A percentile compares a stretch with the other conserved stretches of the same genome.
These are phyloP conservation scores for Solanum pennellii DNA, from an alignment of 257 asterid genomes.

Conservation along the genomic window DNA sequence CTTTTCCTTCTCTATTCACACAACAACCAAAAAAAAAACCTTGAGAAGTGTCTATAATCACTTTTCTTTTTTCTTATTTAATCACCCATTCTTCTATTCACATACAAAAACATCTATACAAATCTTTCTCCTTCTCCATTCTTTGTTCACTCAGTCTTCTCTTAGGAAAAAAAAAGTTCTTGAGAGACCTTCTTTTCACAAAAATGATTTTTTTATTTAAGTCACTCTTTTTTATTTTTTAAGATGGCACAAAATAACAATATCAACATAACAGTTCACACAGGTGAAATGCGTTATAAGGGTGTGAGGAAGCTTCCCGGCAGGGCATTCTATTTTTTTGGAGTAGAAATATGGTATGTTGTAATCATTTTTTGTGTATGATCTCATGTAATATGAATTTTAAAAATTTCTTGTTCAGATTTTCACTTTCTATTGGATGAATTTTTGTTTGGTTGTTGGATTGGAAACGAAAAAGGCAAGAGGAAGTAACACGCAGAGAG, in stretches of 20 bases:
- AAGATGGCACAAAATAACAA: too few relatives aligned
- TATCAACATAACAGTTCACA: too few relatives aligned
- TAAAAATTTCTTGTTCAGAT: not conserved
- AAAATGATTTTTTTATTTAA: too few relatives aligned
- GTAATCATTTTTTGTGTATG: not conserved
- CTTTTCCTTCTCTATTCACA: not conserved
- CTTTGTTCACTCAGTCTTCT: not conserved
- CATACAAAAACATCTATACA: not conserved
- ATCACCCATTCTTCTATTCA: not conserved
- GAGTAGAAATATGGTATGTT: too few relatives aligned
- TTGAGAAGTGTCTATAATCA: not conserved
- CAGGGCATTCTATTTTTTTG: not conserved
- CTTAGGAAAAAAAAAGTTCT: not conserved
- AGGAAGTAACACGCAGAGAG: not conserved
- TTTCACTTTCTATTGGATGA: not conserved
- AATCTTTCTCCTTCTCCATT: not conserved
- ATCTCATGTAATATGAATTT: not conserved
- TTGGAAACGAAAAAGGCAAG: not conserved
- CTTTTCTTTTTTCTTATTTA: not conserved
- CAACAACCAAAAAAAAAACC: not conserved
- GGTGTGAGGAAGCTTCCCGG: not conserved
- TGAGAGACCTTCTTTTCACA: too few relatives aligned
- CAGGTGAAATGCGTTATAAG: not conserved
- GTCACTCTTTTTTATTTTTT: too few relatives aligned
- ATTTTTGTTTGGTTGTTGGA: not conserved